Evolutionary conservation across 2,329 filamentous ascomycete species (phyloP), one percentile per base, ranked within the genome.

Genomic region (Colletotrichum scovillei): DNA sequence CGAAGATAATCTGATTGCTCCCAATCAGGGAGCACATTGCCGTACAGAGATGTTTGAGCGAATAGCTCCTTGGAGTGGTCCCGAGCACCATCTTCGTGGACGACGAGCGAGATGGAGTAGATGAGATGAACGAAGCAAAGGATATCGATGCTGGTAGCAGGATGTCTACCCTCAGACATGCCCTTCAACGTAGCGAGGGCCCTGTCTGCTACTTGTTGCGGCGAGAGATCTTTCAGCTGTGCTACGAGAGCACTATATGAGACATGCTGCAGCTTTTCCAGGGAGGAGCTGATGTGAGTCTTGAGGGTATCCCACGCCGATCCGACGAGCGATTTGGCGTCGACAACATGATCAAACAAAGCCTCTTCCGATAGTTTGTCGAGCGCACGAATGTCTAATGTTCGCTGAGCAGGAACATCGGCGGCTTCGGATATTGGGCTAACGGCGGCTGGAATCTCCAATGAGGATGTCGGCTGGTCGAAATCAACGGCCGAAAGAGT

Each of bases 61-160:
- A 88, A 90, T 8, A 90, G 79, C 19, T 82, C 78, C 19, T 78
- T 80, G 28, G 81, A 84, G 62, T 81, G 82, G 8, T 70, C 72
- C 12, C 76, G 62, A 5, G 84, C 79, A 35, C 84, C 82, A 63
- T 84, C 81, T 76, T 84, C 85, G 67, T 87, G 82, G 5, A 87
- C 76, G 16, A 87, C 81, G 11, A 88, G 75, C 4, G 85, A 88
- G 49, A 89, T 82, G 14, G 87, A 85, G 74, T 88, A 89, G 28
- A 86, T 80, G 24, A 90, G 74, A 68, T 90, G 88, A 38, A 89
- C 77, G 73, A 90, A 86, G 76, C 87, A 89, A 1, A 90, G 76
- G 2, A 84, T 82, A 32, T 87, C 82, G 32, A 86, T 76, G 4
- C 88, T 81, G 1, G 84, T 83, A 3, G 79, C 77, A 0, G 81